These are phyloP conservation scores for Trichoderma hamatum DNA, from an alignment of 2,329 filamentous ascomycete species.

Conservation along the genomic window DNA sequence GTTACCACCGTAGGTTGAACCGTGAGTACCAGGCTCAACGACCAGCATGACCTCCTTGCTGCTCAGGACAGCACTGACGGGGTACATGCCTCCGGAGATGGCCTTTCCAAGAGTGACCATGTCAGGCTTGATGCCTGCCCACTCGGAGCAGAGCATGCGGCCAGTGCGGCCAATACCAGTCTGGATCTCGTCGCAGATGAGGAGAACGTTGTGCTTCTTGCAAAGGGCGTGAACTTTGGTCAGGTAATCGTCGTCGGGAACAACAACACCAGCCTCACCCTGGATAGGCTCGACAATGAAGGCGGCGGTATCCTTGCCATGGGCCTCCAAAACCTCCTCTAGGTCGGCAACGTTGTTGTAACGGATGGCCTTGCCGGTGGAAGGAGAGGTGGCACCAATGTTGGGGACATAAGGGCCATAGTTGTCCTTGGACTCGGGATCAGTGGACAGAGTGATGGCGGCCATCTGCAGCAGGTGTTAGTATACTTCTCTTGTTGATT, in stretches of 20 bases:
- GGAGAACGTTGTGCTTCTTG: constrained; percentile 90
- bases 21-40: constrained; percentile 93
- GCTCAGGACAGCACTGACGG: constrained; percentile 90
- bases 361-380: constrained; percentile 73
- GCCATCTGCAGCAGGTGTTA: constrained; percentile 65
- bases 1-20: constrained; percentile 98
- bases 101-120: constrained; percentile 95
- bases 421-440: constrained; percentile 93
- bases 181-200: constrained; percentile 99
- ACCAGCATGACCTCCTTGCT: constrained; percentile 93
- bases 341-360: constrained; percentile 87
- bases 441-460: constrained; percentile 91
- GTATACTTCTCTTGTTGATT: neutral
- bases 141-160: constrained; percentile 90
- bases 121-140: constrained; percentile 93
- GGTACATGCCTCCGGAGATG: constrained; percentile 98
- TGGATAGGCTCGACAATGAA: constrained; percentile 97
- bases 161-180: constrained; percentile 96
- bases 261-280: constrained; percentile 94
- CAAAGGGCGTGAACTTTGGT: constrained; percentile 79
- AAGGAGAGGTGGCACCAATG: constrained; percentile 75
- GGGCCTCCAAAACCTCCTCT: constrained; percentile 74
- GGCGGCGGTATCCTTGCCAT: constrained; percentile 84
- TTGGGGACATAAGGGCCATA: constrained; percentile 95
- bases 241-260: constrained; percentile 89